A percentile compares a stretch with the other conserved stretches of the same genome.
These are phyloP conservation scores for Parsonsia alboflavescens DNA, from an alignment of 257 asterid genomes.

Conservation along the genomic window DNA sequence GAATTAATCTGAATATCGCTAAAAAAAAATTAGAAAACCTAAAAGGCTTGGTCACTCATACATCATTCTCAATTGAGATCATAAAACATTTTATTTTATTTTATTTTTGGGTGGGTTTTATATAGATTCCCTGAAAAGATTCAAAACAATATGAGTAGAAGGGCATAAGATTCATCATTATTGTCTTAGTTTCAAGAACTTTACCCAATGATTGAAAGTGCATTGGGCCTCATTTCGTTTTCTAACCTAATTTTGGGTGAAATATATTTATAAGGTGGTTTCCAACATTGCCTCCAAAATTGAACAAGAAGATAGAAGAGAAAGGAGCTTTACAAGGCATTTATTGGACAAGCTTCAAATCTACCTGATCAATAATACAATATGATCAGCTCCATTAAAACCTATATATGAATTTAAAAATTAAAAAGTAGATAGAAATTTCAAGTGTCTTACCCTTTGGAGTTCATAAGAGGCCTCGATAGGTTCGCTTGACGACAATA, in stretches of 20 bases:
- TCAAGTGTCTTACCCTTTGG: constrained; percentile 28
- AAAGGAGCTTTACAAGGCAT: constrained; percentile 8
- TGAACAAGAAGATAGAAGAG: constrained; percentile 8
- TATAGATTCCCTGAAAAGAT: neutral
- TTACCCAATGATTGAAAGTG: constrained; percentile 31
- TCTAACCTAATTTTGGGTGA: constrained; percentile 6
- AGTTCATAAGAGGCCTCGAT: constrained; percentile 29
- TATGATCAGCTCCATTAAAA: too few relatives aligned
- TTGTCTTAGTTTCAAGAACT: constrained; percentile 8
- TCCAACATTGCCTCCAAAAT: constrained; percentile 27
- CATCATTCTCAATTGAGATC: neutral
- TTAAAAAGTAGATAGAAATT: neutral
- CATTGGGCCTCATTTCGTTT: constrained; percentile 14
- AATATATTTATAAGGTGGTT: constrained; percentile 29
- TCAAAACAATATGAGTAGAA: neutral
- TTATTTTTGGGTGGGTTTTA: neutral
- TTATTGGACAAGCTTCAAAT: constrained; percentile 32
- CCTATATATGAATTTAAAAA: neutral
- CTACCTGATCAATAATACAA: too few relatives aligned
- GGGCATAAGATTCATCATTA: neutral
- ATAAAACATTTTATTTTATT: neutral
- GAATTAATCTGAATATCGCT: too few relatives aligned
- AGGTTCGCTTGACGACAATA: neutral
- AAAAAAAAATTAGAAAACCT: too few relatives aligned
- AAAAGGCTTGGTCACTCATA: too few relatives aligned